Evolutionary conservation across 2,329 filamentous ascomycete genomes (phyloP).

Genomic region (Fusarium sp.): DNA sequence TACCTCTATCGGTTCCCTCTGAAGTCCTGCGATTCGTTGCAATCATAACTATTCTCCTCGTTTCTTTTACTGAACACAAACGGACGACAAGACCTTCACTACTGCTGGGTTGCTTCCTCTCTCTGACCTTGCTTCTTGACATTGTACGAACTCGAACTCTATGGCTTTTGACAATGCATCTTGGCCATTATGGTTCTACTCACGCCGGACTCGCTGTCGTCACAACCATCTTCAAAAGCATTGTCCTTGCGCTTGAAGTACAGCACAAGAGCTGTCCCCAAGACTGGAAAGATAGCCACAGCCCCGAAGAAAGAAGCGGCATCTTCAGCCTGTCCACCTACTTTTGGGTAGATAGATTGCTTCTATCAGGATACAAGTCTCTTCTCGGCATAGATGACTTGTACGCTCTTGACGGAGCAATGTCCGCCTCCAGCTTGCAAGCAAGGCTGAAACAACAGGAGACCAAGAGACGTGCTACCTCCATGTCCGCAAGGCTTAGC

Average conservation of each 20-base stretch:
- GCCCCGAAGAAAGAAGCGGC: conserved; percentile 49
- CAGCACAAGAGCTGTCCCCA: background rate
- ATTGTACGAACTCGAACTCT: conserved; percentile 4
- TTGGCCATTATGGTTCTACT: background rate
- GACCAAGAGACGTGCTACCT: background rate
- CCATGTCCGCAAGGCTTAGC: background rate
- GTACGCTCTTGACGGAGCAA: conserved; percentile 3
- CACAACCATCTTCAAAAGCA: background rate
- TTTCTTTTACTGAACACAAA: conserved; percentile 6
- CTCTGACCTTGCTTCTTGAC: conserved; percentile 1
- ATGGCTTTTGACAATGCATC: background rate
- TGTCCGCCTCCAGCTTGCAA: background rate
- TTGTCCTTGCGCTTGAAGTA: conserved; percentile 4
- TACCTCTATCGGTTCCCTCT: conserved; percentile 3
- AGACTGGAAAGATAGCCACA: conserved; percentile 7
- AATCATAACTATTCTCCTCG: background rate
- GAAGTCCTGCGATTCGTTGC: conserved; percentile 2
- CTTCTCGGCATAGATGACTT: background rate
- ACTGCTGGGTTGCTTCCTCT: conserved; percentile 1
- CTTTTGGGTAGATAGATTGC: conserved; percentile 49
- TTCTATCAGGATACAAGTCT: conserved; percentile 6
- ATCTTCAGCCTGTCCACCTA: conserved; percentile 45
- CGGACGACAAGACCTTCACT: conserved; percentile 2
- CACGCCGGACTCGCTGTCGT: background rate
- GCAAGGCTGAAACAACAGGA: background rate